Evolutionary conservation across 306 rosid genomes (phyloP), one percentile per base, ranked within the genome.

Genomic region (Cucurbita ficifolia): DNA sequence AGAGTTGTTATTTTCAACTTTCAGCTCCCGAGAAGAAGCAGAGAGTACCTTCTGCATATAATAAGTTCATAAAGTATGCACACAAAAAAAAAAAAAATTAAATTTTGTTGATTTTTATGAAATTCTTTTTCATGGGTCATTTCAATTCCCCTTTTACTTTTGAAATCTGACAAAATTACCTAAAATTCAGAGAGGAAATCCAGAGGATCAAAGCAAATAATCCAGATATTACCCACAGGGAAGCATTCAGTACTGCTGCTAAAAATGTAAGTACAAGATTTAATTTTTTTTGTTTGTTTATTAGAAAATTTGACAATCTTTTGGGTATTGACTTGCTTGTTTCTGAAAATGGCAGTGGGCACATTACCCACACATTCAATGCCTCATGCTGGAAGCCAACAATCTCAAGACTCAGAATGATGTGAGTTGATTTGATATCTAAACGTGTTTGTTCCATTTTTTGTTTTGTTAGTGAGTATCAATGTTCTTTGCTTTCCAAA

Each of bases 1-100:
- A 76, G 90, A 85, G 89, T 68, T 82, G 89, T 84, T 88, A 21
- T 84, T 93, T 86, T 87, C 89, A 79, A 60, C 81, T 84, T 84
- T 76, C 97, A 95, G 99, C 99, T 83, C 97, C 99, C 84, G 97
- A 89, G 91, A 95, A 95, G 96, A 91, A 93, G 93, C 99, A 95
- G 87, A 92, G 97, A 72, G 99, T 91, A 75, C 99, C 97, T 79
- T 95, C 99, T 85, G 99, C 99, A 76, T 91, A 95, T 78, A 95
- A 95, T 76, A 97, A 91, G 90, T 95, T 95, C 83, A 95, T 95
- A 83, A 95, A 89, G 99, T 91, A 95, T 81, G 40, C 50, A 76
- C 18, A 10, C 29, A 19, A 49, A 69, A 18, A 10, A 29, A 19
- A 53, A 68, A n/a, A 18, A 10, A 1, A n/a, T 9, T 0, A n/a